These are phyloP conservation scores for Oenanthe sinensis DNA, from an alignment of 129 eudicot genomes.

Conservation along the genomic window DNA sequence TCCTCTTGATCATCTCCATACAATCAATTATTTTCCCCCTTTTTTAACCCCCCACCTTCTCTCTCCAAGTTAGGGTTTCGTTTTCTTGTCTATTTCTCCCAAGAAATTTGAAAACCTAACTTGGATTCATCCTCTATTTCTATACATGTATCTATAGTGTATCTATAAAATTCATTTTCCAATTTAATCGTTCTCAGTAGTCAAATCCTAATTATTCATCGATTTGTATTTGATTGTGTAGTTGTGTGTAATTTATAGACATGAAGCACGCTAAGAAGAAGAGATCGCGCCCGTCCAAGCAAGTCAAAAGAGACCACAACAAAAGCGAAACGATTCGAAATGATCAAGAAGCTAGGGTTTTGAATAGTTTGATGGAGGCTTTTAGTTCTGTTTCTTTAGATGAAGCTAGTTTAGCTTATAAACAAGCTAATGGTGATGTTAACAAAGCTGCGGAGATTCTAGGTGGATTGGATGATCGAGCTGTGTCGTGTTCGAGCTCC, in stretches of 20 bases:
- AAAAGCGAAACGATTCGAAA: neutral
- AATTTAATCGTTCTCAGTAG: neutral
- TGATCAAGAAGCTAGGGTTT: conserved; percentile 21
- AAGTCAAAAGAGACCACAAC: conserved; percentile 8
- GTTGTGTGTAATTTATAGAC: neutral
- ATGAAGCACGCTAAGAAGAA: conserved; percentile 79
- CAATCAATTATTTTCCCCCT: neutral
- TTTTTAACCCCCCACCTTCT: neutral
- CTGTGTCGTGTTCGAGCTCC: conserved; percentile 30
- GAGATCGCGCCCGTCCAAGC: conserved; percentile 34
- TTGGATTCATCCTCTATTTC: neutral
- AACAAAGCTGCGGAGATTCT: conserved; percentile 52
- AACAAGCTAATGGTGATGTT: conserved; percentile 43
- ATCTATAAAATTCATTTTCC: neutral
- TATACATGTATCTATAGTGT: neutral
- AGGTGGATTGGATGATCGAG: conserved; percentile 15
- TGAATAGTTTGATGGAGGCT: conserved; percentile 36
- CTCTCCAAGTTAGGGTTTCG: conserved; percentile 35
- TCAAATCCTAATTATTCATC: neutral
- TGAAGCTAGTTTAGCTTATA: conserved; percentile 36
- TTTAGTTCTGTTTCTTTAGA: conserved; percentile 53
- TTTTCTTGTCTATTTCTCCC: neutral
- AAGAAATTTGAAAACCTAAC: neutral
- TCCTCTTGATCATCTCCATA: neutral
- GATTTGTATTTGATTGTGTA: neutral